phyloP scores from a whole-genome alignment of 306 rosid species.

The Vicia villosa region DNA sequence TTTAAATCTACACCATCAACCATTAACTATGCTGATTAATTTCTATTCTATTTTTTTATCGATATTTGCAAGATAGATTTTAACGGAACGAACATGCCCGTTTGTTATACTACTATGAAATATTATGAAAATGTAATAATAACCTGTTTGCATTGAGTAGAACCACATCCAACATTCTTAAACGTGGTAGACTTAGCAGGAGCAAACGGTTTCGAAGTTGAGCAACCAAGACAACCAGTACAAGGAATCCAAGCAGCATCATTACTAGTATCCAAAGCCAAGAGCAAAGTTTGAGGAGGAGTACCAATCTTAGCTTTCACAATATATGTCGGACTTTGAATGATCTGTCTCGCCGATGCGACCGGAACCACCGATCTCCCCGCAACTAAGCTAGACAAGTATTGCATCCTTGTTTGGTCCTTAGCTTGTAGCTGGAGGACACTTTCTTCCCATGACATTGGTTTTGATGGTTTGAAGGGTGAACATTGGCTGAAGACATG shows the following conservation, averaged over 20 bases:
- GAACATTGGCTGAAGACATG: conserved; percentile 74
- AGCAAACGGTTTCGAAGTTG: conserved; percentile 43
- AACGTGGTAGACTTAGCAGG: conserved; percentile 59
- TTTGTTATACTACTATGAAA: no score
- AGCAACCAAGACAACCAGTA: conserved; percentile 74
- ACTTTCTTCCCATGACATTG: conserved; percentile 77
- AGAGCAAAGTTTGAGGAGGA: conserved; percentile 72
- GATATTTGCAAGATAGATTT: no score
- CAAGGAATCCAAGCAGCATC: conserved; percentile 96
- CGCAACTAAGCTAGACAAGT: conserved; percentile 58
- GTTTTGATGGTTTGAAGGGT: conserved; percentile 61
- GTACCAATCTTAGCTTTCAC: conserved; percentile 74
- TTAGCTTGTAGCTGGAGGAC: conserved; percentile 56
- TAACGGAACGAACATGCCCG: no score
- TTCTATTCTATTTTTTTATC: no score
- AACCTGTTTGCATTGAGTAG: conserved; percentile 87
- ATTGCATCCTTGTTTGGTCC: conserved; percentile 68
- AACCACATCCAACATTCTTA: conserved; percentile 48
- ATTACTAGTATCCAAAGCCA: conserved; percentile 87
- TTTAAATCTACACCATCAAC: no score
- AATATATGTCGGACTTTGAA: conserved; percentile 78
- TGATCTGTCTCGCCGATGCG: conserved; percentile 81
- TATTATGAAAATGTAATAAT: no score
- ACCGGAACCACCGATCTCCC: conserved; percentile 66
- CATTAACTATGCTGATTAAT: no score